These are phyloP conservation scores for Erythrobasidium yunnanense DNA, from an alignment of 768 basidiomycete species.

Conservation along the genomic window DNA sequence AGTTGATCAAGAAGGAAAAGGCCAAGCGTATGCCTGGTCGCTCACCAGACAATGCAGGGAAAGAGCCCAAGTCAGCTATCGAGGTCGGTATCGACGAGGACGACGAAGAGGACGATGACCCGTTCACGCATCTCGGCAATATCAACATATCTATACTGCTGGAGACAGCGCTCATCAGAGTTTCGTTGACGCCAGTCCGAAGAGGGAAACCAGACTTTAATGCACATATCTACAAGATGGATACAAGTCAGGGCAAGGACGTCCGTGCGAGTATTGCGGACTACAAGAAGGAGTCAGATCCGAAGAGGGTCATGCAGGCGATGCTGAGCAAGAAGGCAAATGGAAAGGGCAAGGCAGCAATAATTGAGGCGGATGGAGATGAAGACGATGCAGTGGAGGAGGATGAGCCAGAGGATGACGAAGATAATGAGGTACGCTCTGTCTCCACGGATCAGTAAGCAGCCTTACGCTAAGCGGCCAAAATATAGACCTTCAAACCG, in stretches of 20 bases:
- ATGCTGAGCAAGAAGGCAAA: not conserved
- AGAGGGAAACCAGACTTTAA: not conserved
- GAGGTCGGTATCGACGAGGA: too few species aligned
- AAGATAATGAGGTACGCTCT: not conserved
- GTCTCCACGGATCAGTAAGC: constrained; percentile 31
- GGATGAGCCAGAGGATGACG: not conserved
- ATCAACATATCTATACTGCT: not conserved
- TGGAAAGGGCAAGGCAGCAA: not conserved
- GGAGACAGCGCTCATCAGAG: not conserved
- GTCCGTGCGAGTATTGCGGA: not conserved
- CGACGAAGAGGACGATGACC: too few species aligned
- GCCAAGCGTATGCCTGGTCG: too few species aligned
- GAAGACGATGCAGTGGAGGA: not conserved
- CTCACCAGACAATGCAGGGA: too few species aligned
- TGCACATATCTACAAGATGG: not conserved
- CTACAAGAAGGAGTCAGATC: not conserved
- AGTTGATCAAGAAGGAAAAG: too few species aligned
- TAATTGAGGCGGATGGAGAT: not conserved
- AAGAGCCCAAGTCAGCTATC: too few species aligned
- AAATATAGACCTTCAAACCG: constrained; percentile 45
- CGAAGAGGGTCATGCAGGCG: too few species aligned
- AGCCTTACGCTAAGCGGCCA: constrained; percentile 53
- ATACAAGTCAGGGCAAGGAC: not conserved
- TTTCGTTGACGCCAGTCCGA: not conserved
- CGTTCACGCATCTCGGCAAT: not conserved